Percentiles rank a stretch among this genome's conserved stretches.
Conservation (phyloP, 2,329 filamentous ascomycete species). For the Thermoascus crustaceus region DNA sequence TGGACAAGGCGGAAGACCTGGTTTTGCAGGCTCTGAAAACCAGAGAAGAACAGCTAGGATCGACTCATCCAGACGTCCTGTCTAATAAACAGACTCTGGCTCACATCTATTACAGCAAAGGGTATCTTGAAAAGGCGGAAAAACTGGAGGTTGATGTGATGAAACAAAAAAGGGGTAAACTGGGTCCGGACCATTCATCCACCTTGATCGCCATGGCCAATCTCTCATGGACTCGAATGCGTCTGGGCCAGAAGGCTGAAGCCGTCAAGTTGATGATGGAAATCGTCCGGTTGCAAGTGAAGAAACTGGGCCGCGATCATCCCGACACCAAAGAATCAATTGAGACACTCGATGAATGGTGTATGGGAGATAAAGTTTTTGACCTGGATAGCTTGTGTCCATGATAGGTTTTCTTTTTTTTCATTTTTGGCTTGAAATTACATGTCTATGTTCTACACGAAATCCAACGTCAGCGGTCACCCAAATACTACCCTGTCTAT, state of each 20-base stretch:
- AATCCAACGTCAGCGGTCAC: too few relatives aligned
- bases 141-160: constrained; percentile 8
- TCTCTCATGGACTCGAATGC: constrained; percentile 5
- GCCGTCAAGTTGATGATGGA: constrained; percentile 7
- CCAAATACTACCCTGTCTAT: too few relatives aligned
- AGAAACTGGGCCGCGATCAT: constrained; percentile 7
- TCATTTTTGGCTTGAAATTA: too few relatives aligned
- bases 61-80: constrained; percentile 1
- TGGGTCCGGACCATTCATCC: constrained; percentile 9
- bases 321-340: constrained; percentile 5
- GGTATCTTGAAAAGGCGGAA: constrained; percentile 6
- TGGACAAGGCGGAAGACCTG: constrained; percentile 3
- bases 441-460: too few relatives aligned
- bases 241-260: constrained; percentile 3
- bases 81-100: background rate
- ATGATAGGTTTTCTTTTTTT: too few relatives aligned
- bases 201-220: constrained; percentile 6
- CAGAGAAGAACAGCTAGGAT: background rate
- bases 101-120: background rate
- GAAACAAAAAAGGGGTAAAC: constrained; percentile 4
- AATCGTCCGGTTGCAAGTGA: constrained; percentile 3
- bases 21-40: background rate
- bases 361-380: background rate
- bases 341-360: constrained; percentile 7
- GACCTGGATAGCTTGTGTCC: too few relatives aligned